phyloP scores from a whole-genome alignment of 2,329 filamentous ascomycete genomes.

The Alternaria viburni region DNA sequence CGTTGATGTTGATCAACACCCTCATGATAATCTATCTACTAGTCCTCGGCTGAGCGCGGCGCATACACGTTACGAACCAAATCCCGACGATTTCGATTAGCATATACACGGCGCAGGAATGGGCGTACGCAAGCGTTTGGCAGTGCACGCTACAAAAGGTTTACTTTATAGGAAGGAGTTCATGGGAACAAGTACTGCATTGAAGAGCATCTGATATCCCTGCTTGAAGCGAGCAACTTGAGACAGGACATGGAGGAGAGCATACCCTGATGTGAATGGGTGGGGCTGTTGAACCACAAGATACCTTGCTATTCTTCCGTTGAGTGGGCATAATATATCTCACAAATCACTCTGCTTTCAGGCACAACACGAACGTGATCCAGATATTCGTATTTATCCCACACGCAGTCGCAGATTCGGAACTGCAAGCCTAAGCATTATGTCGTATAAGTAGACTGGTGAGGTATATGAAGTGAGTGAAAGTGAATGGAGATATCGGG shows the following conservation, averaged over 20 bases:
- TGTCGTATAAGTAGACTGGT: neutral
- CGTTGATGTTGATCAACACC: conserved; percentile 49
- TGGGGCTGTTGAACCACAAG: neutral
- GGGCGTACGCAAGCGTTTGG: neutral
- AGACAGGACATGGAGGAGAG: neutral
- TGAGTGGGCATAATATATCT: too few relatives aligned
- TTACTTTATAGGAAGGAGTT: neutral
- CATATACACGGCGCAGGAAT: conserved; percentile 5
- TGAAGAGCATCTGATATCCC: neutral
- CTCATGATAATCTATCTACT: conserved; percentile 48
- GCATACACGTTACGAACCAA: conserved; percentile 5
- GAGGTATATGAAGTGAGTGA: neutral
- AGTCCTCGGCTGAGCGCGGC: conserved; percentile 40
- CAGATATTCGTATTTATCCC: too few relatives aligned
- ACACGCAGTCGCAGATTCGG: too few relatives aligned
- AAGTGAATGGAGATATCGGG: neutral
- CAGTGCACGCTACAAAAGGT: neutral
- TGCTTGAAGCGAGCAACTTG: neutral
- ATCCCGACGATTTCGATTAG: conserved; percentile 5
- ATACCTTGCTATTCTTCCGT: neutral
- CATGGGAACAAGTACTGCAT: neutral
- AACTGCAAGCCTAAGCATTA: too few relatives aligned
- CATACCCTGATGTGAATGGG: neutral
- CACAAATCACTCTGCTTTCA: too few relatives aligned
- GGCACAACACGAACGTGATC: too few relatives aligned